Evolutionary conservation across 2,329 filamentous ascomycete genomes (phyloP).

Genomic region (Aureobasidium sp.): DNA sequence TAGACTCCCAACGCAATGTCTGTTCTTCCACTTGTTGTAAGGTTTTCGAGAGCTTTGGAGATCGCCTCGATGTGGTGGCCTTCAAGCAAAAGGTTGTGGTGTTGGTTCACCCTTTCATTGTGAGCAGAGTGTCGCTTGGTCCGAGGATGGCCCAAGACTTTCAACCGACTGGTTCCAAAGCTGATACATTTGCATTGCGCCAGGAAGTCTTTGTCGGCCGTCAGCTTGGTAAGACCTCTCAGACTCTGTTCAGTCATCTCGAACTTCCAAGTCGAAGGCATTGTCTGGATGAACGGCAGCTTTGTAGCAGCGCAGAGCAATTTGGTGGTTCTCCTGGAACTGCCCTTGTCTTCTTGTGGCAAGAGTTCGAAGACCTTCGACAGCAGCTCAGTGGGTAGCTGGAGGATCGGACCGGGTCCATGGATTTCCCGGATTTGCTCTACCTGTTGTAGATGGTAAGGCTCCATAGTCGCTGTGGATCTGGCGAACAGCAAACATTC

Average conservation of each 20-base stretch:
- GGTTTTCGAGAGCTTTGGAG: not conserved
- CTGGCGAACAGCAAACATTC: not conserved
- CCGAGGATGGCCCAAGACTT: not conserved
- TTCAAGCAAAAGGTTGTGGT: not conserved
- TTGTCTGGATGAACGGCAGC: not conserved
- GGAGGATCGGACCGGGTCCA: not conserved
- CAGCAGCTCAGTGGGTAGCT: not conserved
- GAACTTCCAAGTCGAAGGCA: not conserved
- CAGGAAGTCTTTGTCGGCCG: not conserved
- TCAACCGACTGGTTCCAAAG: not conserved
- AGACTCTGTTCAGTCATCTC: not conserved
- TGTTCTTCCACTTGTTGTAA: not conserved
- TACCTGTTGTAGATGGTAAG: not conserved
- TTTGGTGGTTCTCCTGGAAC: not conserved
- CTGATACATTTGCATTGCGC: not conserved
- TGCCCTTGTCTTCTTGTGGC: not conserved
- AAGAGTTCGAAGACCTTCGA: not conserved
- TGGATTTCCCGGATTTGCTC: not conserved
- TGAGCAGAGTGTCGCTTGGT: not conserved
- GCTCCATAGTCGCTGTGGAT: not conserved
- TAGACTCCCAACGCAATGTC: not conserved
- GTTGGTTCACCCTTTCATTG: not conserved
- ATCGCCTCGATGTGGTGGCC: not conserved
- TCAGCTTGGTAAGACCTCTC: not conserved
- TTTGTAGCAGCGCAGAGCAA: not conserved